Conservation (phyloP, 768 basidiomycete species). For the Chalciporus sphaerocephalus region DNA sequence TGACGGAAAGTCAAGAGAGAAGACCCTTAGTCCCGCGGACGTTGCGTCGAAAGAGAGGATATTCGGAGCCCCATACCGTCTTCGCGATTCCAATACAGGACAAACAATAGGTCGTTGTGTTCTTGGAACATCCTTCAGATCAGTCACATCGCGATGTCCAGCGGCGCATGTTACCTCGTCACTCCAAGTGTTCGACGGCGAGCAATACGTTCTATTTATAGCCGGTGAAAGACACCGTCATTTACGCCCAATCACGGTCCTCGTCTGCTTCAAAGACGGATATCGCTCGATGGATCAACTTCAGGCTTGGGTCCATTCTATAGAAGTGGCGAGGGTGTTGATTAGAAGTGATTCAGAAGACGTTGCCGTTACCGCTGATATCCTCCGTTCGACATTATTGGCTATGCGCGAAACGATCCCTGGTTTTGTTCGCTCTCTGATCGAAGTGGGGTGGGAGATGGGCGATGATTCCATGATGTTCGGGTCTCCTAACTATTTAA, state of each 20-base stretch:
- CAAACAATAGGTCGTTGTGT: constrained; percentile 40
- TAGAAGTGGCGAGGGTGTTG: constrained; percentile 16
- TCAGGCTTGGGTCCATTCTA: constrained; percentile 46
- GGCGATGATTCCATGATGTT: constrained; percentile 30
- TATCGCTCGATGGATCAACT: constrained; percentile 47
- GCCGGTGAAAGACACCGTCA: constrained; percentile 1
- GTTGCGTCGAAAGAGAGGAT: constrained; percentile 44
- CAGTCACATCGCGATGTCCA: constrained; percentile 8
- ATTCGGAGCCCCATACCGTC: constrained; percentile 36
- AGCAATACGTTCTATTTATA: constrained; percentile 55
- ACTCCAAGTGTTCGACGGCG: constrained; percentile 39
- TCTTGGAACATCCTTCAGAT: constrained; percentile 47
- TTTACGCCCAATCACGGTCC: constrained; percentile 19
- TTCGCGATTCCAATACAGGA: constrained; percentile 37
- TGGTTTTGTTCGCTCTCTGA: constrained; percentile 17
- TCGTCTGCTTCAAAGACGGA: constrained; percentile 49
- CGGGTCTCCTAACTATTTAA: constrained; percentile 22
- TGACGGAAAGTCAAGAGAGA: constrained; percentile 8
- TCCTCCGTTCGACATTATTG: constrained; percentile 12
- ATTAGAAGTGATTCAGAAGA: not conserved
- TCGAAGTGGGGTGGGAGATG: constrained; percentile 37
- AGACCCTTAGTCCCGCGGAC: constrained; percentile 31
- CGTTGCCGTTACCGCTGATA: constrained; percentile 1
- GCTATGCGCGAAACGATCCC: constrained; percentile 12
- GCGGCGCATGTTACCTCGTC: constrained; percentile 23